Percentiles rank a stretch among this genome's conserved stretches.
Conservation (phyloP, 495 filamentous ascomycete genomes). For the Penicillium salamii region DNA sequence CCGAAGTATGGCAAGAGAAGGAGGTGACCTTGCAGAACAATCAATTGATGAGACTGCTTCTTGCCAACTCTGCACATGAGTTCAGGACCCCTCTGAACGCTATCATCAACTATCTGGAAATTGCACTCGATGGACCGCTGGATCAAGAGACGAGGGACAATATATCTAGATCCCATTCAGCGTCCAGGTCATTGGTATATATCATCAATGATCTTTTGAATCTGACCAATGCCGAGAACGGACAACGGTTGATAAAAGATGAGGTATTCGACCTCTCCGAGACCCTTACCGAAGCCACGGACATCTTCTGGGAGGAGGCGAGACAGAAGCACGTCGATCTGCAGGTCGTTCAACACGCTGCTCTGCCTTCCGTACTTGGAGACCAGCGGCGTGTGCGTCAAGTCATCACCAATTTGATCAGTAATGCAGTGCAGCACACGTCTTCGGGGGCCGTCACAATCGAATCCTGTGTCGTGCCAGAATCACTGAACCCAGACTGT, state of each 20-base stretch:
- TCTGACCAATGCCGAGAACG: slow-evolving; percentile 82
- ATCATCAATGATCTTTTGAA: slow-evolving; percentile 92
- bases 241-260: slow-evolving; percentile 71
- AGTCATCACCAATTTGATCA: slow-evolving; percentile 73
- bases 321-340: slow-evolving; percentile 69
- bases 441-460: slow-evolving; percentile 61
- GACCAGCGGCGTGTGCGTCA: slow-evolving; percentile 81
- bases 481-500: slow-evolving; percentile 30
- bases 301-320: slow-evolving; percentile 71
- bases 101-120: slow-evolving; percentile 92
- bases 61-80: slow-evolving; percentile 89
- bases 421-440: slow-evolving; percentile 83
- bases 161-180: slow-evolving; percentile 79
- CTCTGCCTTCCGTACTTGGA: slow-evolving; percentile 78
- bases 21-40: slow-evolving; percentile 78
- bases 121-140: slow-evolving; percentile 76
- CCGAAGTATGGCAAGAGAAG: slow-evolving; percentile 86
- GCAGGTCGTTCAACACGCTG: slow-evolving; percentile 63
- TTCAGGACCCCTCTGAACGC: slow-evolving; percentile 89
- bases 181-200: slow-evolving; percentile 87
- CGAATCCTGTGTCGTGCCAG: slow-evolving; percentile 57
- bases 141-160: slow-evolving; percentile 83
- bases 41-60: slow-evolving; percentile 68
- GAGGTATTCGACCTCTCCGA: slow-evolving; percentile 71
- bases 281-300: slow-evolving; percentile 71